Conservation (phyloP, 2,329 filamentous ascomycete species). For the Colletotrichum eleusines region DNA sequence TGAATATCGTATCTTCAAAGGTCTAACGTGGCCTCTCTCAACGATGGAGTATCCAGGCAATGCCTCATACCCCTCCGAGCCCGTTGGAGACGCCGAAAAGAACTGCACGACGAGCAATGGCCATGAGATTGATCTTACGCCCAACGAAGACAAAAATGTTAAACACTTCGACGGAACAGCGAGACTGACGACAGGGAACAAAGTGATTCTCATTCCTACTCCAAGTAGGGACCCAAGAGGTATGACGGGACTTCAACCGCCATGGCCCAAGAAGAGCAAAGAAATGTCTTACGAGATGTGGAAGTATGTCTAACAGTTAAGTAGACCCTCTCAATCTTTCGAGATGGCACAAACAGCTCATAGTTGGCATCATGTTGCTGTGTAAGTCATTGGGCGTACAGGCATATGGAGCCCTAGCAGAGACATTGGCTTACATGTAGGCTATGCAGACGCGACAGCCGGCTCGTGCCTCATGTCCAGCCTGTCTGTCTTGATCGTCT, state of each 20-base stretch:
- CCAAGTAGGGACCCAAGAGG: conserved; percentile 45
- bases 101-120: not conserved
- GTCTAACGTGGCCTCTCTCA: not conserved
- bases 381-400: conserved; percentile 8
- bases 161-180: conserved; percentile 33
- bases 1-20: not conserved
- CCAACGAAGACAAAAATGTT: not conserved
- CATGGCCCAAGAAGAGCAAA: not conserved
- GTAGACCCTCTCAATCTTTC: conserved; percentile 47
- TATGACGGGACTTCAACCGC: not conserved
- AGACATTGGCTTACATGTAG: conserved; percentile 10
- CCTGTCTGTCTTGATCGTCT: conserved; percentile 39
- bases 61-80: not conserved
- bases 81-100: conserved; percentile 11
- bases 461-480: conserved; percentile 43
- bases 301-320: not conserved
- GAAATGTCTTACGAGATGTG: not conserved
- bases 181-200: conserved; percentile 10
- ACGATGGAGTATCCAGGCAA: conserved; percentile 14
- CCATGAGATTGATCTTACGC: not conserved
- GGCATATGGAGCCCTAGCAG: not conserved
- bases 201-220: conserved; percentile 44
- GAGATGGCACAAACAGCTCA: conserved; percentile 45
- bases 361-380: conserved; percentile 42
- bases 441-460: conserved; percentile 23